These are phyloP conservation scores for Monilinia fructigena DNA, from an alignment of 2,329 filamentous ascomycete species.

Conservation along the genomic window DNA sequence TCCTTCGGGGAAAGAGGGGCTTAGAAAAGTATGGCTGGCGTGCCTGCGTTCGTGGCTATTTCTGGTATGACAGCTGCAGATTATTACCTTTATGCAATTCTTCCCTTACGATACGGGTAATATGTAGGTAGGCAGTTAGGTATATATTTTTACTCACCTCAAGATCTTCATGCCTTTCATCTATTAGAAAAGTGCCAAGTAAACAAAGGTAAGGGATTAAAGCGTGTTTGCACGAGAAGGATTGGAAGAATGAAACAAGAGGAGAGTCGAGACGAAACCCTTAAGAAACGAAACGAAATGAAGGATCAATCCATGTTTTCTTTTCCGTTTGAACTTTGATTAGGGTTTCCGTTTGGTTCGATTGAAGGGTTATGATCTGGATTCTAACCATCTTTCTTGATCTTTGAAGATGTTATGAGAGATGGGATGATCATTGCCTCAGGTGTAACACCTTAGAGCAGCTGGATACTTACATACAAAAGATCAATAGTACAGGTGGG, in stretches of 20 bases:
- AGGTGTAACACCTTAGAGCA: neutral
- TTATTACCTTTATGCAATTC: neutral
- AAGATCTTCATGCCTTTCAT: neutral
- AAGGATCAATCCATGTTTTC: neutral
- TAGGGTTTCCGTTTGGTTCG: neutral
- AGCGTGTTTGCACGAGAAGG: conserved; percentile 11
- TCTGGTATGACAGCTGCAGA: neutral
- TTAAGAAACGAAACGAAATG: neutral
- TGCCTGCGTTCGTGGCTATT: too few species aligned
- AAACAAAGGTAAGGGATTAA: neutral
- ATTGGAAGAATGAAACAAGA: conserved; percentile 20
- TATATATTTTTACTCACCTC: neutral
- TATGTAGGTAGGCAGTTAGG: neutral
- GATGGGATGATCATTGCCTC: conserved; percentile 12
- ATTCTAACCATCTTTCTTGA: neutral
- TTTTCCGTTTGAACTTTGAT: neutral
- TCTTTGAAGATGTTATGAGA: neutral
- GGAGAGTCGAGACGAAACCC: conserved; percentile 10
- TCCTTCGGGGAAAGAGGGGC: conserved; percentile 16
- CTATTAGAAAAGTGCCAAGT: neutral
- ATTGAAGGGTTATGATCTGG: neutral
- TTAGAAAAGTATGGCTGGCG: conserved; percentile 11
- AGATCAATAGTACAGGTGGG: conserved; percentile 10
- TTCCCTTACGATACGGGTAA: neutral
- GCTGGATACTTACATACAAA: conserved; percentile 16